These are phyloP conservation scores for Capsella bursapastoris DNA, from an alignment of 345 rosid species.

Conservation along the genomic window DNA sequence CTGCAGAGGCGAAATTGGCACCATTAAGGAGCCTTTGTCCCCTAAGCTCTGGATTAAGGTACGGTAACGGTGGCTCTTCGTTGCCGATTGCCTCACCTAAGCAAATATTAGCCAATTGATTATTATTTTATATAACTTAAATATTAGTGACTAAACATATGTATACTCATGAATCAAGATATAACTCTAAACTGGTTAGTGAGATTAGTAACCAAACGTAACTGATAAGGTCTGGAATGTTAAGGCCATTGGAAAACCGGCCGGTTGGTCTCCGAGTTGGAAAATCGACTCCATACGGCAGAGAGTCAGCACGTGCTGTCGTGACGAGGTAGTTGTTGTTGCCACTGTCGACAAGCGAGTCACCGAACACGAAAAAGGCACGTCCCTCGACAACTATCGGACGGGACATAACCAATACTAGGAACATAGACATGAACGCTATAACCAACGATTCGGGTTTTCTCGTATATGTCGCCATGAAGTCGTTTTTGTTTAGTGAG, in stretches of 20 bases:
- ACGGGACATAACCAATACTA: conserved; percentile 24
- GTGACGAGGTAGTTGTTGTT: conserved; percentile 80
- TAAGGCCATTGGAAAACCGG: conserved; percentile 85
- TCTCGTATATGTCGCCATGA: conserved; percentile 23
- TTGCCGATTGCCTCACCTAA: conserved; percentile 74
- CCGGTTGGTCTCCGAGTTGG: conserved; percentile 71
- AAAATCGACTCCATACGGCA: conserved; percentile 78
- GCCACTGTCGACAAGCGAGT: conserved; percentile 86
- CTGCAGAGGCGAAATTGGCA: conserved; percentile 96
- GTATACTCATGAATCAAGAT: neutral
- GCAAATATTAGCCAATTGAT: conserved; percentile 3
- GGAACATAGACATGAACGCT: conserved; percentile 21
- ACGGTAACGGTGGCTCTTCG: conserved; percentile 67
- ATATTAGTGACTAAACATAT: neutral
- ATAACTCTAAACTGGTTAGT: neutral
- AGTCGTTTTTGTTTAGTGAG: neutral
- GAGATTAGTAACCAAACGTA: conserved; percentile 26
- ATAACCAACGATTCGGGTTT: neutral
- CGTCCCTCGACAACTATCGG: conserved; percentile 47
- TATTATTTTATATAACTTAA: neutral
- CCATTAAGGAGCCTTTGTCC: conserved; percentile 71
- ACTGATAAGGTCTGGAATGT: conserved; percentile 87
- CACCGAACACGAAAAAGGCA: conserved; percentile 70
- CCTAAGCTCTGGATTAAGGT: conserved; percentile 65
- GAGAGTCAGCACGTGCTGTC: conserved; percentile 77